These are phyloP conservation scores for Aphanomyces euteiches DNA, from an alignment of 352 stramenopile genomes.

Conservation along the genomic window DNA sequence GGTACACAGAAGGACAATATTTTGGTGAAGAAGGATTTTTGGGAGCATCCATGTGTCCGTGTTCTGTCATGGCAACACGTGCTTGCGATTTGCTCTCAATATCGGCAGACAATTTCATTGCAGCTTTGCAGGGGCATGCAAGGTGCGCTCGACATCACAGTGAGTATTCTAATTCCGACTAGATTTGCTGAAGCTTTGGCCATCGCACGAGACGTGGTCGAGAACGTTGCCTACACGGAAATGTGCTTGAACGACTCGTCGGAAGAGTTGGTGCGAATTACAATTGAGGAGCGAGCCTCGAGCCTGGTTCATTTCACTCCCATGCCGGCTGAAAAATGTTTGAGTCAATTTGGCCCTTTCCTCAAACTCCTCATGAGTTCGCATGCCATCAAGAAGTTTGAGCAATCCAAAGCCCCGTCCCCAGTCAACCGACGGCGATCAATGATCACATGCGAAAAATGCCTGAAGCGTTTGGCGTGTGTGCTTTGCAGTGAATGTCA, in stretches of 20 bases:
- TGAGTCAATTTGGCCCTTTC: neutral
- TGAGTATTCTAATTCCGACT: neutral
- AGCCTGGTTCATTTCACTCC: slow-evolving; percentile 1
- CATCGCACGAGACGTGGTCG: neutral
- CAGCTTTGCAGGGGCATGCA: neutral
- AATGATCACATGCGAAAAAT: neutral
- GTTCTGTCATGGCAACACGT: slow-evolving; percentile 17
- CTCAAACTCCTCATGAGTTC: slow-evolving; percentile 4
- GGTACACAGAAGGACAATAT: slow-evolving; percentile 25
- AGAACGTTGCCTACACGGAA: neutral
- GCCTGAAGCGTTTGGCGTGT: neutral
- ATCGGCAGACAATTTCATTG: slow-evolving; percentile 18
- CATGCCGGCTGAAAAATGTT: slow-evolving; percentile 1
- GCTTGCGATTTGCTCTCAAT: slow-evolving; percentile 25
- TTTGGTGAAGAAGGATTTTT: slow-evolving; percentile 29
- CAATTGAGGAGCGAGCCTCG: slow-evolving; percentile 6
- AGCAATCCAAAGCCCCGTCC: neutral
- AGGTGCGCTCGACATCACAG: neutral
- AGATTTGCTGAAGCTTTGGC: slow-evolving; percentile 18
- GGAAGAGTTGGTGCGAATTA: slow-evolving; percentile 1
- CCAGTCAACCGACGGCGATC: slow-evolving; percentile 1
- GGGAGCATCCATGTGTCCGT: slow-evolving; percentile 16
- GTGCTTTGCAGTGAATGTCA: neutral
- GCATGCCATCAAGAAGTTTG: slow-evolving; percentile 2
- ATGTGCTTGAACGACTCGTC: slow-evolving; percentile 8